These are phyloP conservation scores for Pseudogymnoascus sp. DNA, from an alignment of 2,329 filamentous ascomycete genomes.

Conservation along the genomic window DNA sequence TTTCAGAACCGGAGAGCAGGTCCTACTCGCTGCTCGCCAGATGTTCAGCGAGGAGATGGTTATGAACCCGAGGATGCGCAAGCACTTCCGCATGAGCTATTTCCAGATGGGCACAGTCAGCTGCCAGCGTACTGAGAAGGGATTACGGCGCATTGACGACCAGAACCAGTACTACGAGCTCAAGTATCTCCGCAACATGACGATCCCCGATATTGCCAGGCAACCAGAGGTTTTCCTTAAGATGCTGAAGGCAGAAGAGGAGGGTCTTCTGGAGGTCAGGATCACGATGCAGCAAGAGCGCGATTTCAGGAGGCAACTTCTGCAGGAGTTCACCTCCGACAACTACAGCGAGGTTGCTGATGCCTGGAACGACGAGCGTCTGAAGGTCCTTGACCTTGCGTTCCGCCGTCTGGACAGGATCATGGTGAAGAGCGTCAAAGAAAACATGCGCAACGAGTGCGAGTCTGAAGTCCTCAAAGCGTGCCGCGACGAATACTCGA, in stretches of 20 bases:
- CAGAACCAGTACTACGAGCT: conserved; percentile 95
- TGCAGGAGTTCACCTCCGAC: conserved; percentile 81
- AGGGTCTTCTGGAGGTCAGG: conserved; percentile 80
- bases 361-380: conserved; percentile 84
- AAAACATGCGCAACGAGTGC: conserved; percentile 85
- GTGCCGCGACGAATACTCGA: conserved; percentile 81
- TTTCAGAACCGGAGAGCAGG: conserved; percentile 66
- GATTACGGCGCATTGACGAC: conserved; percentile 85
- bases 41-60: conserved; percentile 90
- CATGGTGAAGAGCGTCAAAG: conserved; percentile 87
- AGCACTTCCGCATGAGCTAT: conserved; percentile 72
- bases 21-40: conserved; percentile 70
- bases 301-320: conserved; percentile 67
- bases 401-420: conserved; percentile 73
- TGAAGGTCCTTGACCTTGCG: conserved; percentile 74
- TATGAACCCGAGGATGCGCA: conserved; percentile 80
- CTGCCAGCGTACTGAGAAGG: conserved; percentile 87
- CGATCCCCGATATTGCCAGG: conserved; percentile 68
- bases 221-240: conserved; percentile 86
- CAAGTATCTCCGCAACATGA: conserved; percentile 89
- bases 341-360: conserved; percentile 93
- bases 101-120: conserved; percentile 79
- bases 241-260: conserved; percentile 95
- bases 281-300: conserved; percentile 68
- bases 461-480: conserved; percentile 84